Evolutionary conservation across 495 filamentous ascomycete species (phyloP), one percentile per base, ranked within the genome.

Genomic region (Lophiotrema nucula): DNA sequence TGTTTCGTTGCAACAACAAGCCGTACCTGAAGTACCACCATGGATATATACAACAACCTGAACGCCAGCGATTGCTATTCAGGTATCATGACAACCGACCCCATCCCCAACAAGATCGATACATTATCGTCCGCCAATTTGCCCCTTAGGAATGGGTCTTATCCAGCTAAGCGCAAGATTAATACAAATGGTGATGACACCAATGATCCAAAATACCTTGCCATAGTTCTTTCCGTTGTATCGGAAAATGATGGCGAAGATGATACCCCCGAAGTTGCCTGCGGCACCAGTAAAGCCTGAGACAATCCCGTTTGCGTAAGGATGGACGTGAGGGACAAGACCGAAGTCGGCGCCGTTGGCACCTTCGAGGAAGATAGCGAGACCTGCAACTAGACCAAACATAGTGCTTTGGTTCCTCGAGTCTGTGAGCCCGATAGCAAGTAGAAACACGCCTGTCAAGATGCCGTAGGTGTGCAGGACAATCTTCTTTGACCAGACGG

Each of bases 201-300:
- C 71, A 47, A 70, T 69, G 35, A 73, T 71, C 71, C 70, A 73
- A 31, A 72, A 65, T 22, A 58, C 54, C 60, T 60, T 65, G 2
- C 35, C 62, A 43, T 71, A 73, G n/a, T 68, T 43, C 46, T 54
- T 63, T 11, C 57, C 65, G 18, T 71, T 61, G 41, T 67, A 67
- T 28, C 69, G n/a, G 47, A 73, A 73, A 23, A 73, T 70, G 38
- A 72, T 69, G 5, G 69, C 67, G 37, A 73, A 71, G 25, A 73
- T 65, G 22, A 73, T 72, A 26, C 71, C 71, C 10, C 71, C 71
- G 33, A 73, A 60, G 41, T 72, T 73, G n/a, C 71, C 71, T 19
- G 48, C 35, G n/a, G 71, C 71, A n/a, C 71, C 70, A 0, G 68
- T 71, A 41, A 72, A 65, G 2, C 71, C 71, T 15, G 66, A 69